Base-by-base conservation (phyloP, 2,329 filamentous ascomycete species). In the Cryoendolithus antarcticus region DNA sequence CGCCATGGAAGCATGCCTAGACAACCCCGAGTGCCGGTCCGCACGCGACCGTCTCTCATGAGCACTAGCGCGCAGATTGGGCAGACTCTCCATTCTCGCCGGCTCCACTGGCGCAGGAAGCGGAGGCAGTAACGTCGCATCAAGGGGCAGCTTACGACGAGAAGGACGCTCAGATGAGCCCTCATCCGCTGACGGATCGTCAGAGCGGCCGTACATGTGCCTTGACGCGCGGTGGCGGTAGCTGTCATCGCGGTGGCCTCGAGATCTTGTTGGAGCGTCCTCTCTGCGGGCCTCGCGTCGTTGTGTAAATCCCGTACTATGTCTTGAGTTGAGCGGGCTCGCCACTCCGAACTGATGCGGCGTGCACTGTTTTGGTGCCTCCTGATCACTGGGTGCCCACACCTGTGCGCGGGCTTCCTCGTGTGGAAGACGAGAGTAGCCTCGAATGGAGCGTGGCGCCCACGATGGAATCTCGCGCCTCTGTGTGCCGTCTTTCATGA, bases 1-100 rank as follows among this genome's bases (percentile, higher is more conserved):
- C 34, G 37, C 21, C 38, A 40, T 40, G 29, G 38, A 40, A 12
- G 38, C 38, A 40, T 34, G 38, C 29, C 37, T 40, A 13, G 34
- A 40, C 9, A 40, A 36, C 34, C 30, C 38, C 35, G 30, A 9
- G 35, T 31, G 35, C 11, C 12, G 32, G 21, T 10, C 28, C 30
- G 12, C 6, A 19, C 6, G 31, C 21, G 35, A 21, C 11, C 32
- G 19, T 38, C 24, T 10, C 28, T 12, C 28, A 13, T 36, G 38
- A 27, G 33, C 33, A 34, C 34, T 30, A 40, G 38, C 38, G 30
- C 38, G 38, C 38, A 40, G 19, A 13, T 40, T 33, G 21, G 38
- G 38, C 33, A 40, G 21, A 28, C 38, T 40, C 34, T 34, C 21
- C 29, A 40, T 27, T 19, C 29, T 40, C 12, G 32, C 38, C 28